Percentiles rank a stretch among this genome's conserved stretches.
These are phyloP conservation scores for Coniochaeta sp. DNA, from an alignment of 2,329 filamentous ascomycete genomes.

Conservation along the genomic window DNA sequence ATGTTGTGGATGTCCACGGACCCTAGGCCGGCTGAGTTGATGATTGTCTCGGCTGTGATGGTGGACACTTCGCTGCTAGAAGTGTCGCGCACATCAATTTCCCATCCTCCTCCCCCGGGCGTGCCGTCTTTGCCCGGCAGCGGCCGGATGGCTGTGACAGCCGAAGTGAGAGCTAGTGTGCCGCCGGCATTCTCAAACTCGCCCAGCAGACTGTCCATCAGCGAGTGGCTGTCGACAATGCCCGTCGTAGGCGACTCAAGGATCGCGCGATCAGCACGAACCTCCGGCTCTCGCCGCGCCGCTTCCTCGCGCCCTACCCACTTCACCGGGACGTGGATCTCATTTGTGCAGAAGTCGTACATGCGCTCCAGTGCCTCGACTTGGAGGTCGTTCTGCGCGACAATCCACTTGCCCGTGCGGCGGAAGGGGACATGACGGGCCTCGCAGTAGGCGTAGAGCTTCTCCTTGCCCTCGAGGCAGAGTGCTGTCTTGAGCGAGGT, in stretches of 20 bases:
- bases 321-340: conserved; percentile 56
- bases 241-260: conserved; percentile 83
- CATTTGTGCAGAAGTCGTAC: conserved; percentile 31
- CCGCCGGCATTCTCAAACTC: conserved; percentile 72
- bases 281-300: conserved; percentile 59
- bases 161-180: conserved; percentile 60
- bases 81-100: conserved; percentile 47
- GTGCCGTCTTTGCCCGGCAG: conserved; percentile 21
- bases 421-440: conserved; percentile 59
- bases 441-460: conserved; percentile 73
- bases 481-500: conserved; percentile 72
- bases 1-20: conserved; percentile 76
- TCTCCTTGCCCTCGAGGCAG: conserved; percentile 67
- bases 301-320: conserved; percentile 63
- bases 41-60: conserved; percentile 67
- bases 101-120: conserved; percentile 57
- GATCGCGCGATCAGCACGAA: conserved; percentile 62
- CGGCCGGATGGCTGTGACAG: conserved; percentile 54
- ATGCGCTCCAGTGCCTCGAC: conserved; percentile 51
- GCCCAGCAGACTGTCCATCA: conserved; percentile 76
- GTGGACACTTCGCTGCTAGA: conserved; percentile 38
- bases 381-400: conserved; percentile 73
- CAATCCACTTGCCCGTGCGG: conserved; percentile 87
- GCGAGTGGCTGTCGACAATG: conserved; percentile 78
- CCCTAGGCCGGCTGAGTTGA: conserved; percentile 81